These are phyloP conservation scores for Gossypium raimondii DNA, from an alignment of 345 rosid genomes.

Conservation along the genomic window DNA sequence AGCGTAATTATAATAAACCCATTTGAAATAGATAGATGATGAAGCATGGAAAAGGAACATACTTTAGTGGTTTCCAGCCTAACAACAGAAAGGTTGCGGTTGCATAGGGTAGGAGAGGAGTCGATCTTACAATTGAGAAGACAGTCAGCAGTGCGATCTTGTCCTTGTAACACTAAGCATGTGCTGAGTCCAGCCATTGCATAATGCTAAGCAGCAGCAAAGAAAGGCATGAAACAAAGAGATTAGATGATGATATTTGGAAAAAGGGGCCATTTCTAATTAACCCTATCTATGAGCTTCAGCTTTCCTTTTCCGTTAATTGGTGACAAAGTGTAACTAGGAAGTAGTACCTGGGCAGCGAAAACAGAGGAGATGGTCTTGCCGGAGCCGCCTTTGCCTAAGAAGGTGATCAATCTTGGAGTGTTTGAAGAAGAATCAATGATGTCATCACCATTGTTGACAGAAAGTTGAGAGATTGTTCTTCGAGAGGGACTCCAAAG, in stretches of 20 bases:
- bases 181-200: slow-evolving; percentile 71
- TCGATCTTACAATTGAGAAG: slow-evolving; percentile 72
- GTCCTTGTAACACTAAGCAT: slow-evolving; percentile 75
- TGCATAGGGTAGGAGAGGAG: slow-evolving; percentile 51
- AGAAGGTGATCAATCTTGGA: slow-evolving; percentile 60
- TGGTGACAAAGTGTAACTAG: background rate
- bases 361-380: slow-evolving; percentile 80
- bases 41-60: slow-evolving; percentile 18
- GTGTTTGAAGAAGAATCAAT: slow-evolving; percentile 7
- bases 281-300: background rate
- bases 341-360: slow-evolving; percentile 66
- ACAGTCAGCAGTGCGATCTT: slow-evolving; percentile 71
- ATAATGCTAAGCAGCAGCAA: slow-evolving; percentile 48
- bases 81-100: slow-evolving; percentile 57
- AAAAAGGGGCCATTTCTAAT: background rate
- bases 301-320: background rate
- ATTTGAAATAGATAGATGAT: background rate
- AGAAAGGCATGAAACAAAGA: background rate
- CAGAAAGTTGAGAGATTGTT: slow-evolving; percentile 22
- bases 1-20: background rate
- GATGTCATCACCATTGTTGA: slow-evolving; percentile 8
- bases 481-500: slow-evolving; percentile 8
- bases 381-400: slow-evolving; percentile 93
- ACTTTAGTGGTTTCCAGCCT: slow-evolving; percentile 80
- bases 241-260: background rate